Percentiles rank a stretch among this genome's conserved stretches.
Evolutionary conservation across 208 protist genomes (phyloP).

Genomic region (Naegleria lovaniensis): DNA sequence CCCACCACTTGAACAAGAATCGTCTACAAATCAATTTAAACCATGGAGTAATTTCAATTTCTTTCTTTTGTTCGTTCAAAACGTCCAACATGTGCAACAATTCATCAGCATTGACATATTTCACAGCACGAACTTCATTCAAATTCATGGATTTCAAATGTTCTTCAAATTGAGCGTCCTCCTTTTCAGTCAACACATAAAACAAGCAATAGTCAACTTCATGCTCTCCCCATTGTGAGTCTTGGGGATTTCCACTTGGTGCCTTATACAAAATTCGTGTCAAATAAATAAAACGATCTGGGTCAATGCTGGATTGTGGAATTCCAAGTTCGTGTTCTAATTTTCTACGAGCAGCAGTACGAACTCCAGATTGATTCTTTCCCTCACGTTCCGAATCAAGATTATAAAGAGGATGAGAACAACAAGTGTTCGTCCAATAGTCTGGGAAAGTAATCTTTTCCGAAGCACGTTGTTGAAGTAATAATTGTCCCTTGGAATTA

Average conservation of each 20-base stretch:
- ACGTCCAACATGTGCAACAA: not conserved
- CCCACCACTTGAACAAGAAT: constrained; percentile 33
- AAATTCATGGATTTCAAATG: constrained; percentile 9
- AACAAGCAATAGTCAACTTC: constrained; percentile 40
- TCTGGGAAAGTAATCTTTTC: constrained; percentile 41
- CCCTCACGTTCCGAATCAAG: constrained; percentile 18
- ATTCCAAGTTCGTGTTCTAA: constrained; percentile 45
- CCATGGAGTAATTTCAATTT: constrained; percentile 35
- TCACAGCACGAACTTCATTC: constrained; percentile 27
- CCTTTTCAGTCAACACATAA: not conserved
- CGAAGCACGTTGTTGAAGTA: constrained; percentile 35
- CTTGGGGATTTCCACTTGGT: not conserved
- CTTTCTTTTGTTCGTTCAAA: not conserved
- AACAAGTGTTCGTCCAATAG: constrained; percentile 42
- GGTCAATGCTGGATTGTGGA: not conserved
- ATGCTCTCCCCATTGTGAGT: constrained; percentile 33
- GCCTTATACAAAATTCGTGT: constrained; percentile 34
- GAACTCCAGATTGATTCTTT: constrained; percentile 23
- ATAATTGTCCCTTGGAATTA: constrained; percentile 25
- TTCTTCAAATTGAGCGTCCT: not conserved
- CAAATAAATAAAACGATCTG: constrained; percentile 11
- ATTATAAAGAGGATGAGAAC: constrained; percentile 38
- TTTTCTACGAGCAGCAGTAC: constrained; percentile 32
- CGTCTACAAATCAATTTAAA: constrained; percentile 28
- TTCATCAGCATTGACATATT: constrained; percentile 8